Base-by-base conservation (phyloP, 2,329 filamentous ascomycete species). In the Aspergillus tubingensis region DNA sequence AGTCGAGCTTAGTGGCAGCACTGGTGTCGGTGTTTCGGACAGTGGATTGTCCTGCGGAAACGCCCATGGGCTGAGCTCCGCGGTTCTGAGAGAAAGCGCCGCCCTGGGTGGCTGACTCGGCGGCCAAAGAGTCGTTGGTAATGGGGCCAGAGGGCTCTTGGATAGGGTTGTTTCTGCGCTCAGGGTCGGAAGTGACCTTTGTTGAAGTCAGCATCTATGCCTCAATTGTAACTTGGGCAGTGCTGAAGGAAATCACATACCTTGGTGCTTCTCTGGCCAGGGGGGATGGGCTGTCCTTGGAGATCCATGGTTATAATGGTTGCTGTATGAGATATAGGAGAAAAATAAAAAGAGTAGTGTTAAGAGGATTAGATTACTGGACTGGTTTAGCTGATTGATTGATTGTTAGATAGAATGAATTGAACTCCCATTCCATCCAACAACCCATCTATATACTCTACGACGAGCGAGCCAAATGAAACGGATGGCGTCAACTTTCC, bases 121-220 rank as follows among this genome's bases (percentile, higher is more conserved):
- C 88, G 10, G 91, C 91, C 5, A 96, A 86, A 6, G 90, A 94
- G 76, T 89, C 90, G 13, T 83, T 79, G 48, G 83, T 78, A 1
- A 94, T 82, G 25, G 81, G 69, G 55, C 91, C 91, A 5, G 88
- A 79, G 13, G 82, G 79, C 74, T 95, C 91, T 15, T 79, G 73
- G 60, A 81, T 83, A 27, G 85, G 83, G 48, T 85, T 80, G 50
- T 83, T 75, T 39, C 68, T 70, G 50, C 79, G 72, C 61, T 73
- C 70, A 55, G 82, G 79, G 70, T 85, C 84, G 50, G 73, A 81
- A 49, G 80, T 84, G 61, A 72, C 69, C 67, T 71, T 41, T 17
- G 8, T 19, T 8, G 19, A 13, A 13, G 11, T 36, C 11, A 36
- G 49, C 41, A 47, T 54, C 39, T n/a, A 10, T 48, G 38, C 2